phyloP scores from a whole-genome alignment of 1,284 basidiomycete species.

The Veloboletus limbatus region DNA sequence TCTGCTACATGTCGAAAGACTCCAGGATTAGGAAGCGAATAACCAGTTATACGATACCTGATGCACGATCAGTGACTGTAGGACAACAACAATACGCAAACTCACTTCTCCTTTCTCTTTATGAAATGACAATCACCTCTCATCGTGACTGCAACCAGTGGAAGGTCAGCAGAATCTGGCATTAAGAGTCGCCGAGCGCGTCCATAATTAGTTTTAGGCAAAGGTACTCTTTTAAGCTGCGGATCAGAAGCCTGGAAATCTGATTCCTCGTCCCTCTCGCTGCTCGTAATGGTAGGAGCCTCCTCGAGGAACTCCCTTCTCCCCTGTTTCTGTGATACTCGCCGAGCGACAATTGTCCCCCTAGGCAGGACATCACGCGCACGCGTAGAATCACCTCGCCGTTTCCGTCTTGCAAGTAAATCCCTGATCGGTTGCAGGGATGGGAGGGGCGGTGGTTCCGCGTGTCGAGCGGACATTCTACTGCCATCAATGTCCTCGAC shows the following conservation, averaged over 20 bases:
- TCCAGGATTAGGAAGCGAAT: slow-evolving; percentile 42
- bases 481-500: neutral
- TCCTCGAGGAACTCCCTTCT: slow-evolving; percentile 7
- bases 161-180: slow-evolving; percentile 33
- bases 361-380: slow-evolving; percentile 1
- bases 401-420: slow-evolving; percentile 11
- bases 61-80: slow-evolving; percentile 14
- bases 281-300: slow-evolving; percentile 10
- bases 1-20: slow-evolving; percentile 42
- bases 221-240: slow-evolving; percentile 27
- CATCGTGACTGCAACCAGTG: slow-evolving; percentile 49
- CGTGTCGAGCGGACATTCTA: slow-evolving; percentile 4
- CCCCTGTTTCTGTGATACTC: slow-evolving; percentile 9
- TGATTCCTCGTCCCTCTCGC: slow-evolving; percentile 14
- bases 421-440: slow-evolving; percentile 18
- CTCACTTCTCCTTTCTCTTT: slow-evolving; percentile 35
- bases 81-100: slow-evolving; percentile 8
- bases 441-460: slow-evolving; percentile 1
- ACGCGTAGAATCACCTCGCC: slow-evolving; percentile 7
- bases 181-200: slow-evolving; percentile 44
- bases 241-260: slow-evolving; percentile 19
- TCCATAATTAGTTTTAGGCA: slow-evolving; percentile 41
- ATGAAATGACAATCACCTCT: slow-evolving; percentile 51
- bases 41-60: slow-evolving; percentile 38
- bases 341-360: slow-evolving; percentile 2